These are phyloP conservation scores for Xylaria sp. DNA, from an alignment of 495 filamentous ascomycete species.

Conservation along the genomic window DNA sequence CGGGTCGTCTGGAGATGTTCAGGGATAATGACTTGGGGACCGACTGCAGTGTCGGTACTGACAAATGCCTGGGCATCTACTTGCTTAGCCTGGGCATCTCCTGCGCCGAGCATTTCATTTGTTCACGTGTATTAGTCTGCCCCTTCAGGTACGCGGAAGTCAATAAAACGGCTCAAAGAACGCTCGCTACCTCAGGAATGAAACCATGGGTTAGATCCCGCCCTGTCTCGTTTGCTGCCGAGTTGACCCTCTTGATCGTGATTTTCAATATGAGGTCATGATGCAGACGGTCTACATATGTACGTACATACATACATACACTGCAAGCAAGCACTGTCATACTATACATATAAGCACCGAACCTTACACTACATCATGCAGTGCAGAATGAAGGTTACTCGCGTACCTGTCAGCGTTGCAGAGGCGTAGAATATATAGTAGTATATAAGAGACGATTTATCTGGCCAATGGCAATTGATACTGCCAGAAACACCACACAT, in stretches of 20 bases:
- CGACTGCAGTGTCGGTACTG: neutral
- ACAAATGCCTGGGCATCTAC: too few relatives aligned
- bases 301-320: too few relatives aligned
- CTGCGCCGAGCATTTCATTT: neutral
- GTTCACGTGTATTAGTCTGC: neutral
- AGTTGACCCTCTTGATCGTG: neutral
- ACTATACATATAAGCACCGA: too few relatives aligned
- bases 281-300: neutral
- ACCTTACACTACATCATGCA: neutral
- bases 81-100: too few relatives aligned
- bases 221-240: neutral
- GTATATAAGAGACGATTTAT: neutral
- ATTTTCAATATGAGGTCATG: conserved; percentile 5
- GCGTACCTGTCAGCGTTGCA: neutral
- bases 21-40: neutral
- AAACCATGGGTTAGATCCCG: neutral
- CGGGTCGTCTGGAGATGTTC: neutral
- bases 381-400: neutral
- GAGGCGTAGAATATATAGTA: neutral
- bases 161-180: neutral
- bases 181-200: neutral
- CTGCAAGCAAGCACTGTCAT: neutral
- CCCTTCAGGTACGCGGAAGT: neutral
- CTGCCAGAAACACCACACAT: neutral
- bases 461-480: neutral